Evolutionary conservation across 1,139 yeast genomes (phyloP).

Genomic region (Pichia sp.): DNA sequence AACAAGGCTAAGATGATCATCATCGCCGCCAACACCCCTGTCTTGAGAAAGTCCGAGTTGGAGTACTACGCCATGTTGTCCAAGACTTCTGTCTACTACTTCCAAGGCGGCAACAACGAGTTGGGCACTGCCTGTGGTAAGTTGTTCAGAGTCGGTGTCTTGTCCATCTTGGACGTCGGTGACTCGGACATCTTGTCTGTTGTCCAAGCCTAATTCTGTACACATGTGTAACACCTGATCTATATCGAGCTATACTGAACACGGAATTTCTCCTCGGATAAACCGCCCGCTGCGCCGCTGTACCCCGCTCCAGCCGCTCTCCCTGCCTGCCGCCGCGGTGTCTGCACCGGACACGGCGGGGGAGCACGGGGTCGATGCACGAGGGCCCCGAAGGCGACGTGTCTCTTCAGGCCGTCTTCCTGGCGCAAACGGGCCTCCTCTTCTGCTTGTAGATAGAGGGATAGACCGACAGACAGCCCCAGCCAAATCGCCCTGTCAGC

Average conservation of each 20-base stretch:
- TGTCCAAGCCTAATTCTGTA: constrained; percentile 27
- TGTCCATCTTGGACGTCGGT: constrained; percentile 97
- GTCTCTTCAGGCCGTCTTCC: no score
- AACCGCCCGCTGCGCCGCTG: background rate
- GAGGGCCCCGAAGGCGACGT: no score
- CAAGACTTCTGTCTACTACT: constrained; percentile 96
- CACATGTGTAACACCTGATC: background rate
- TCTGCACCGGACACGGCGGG: background rate
- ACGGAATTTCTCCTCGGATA: background rate
- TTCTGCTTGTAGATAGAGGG: no score
- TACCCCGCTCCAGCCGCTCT: background rate
- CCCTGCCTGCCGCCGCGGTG: background rate
- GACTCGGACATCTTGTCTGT: constrained; percentile 95
- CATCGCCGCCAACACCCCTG: constrained; percentile 99
- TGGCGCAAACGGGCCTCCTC: no score
- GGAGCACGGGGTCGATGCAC: no score
- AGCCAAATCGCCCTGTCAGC: no score
- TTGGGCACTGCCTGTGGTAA: constrained; percentile 99
- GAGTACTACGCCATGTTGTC: constrained; percentile 99
- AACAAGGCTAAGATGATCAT: constrained; percentile 98
- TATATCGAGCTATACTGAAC: background rate
- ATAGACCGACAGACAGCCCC: no score
- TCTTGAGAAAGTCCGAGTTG: constrained; percentile 98
- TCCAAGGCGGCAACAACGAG: constrained; percentile 99
- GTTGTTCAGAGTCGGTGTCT: constrained; percentile 99